phyloP scores from a whole-genome alignment of 2,329 filamentous ascomycete species.

The Volutella citrinella region DNA sequence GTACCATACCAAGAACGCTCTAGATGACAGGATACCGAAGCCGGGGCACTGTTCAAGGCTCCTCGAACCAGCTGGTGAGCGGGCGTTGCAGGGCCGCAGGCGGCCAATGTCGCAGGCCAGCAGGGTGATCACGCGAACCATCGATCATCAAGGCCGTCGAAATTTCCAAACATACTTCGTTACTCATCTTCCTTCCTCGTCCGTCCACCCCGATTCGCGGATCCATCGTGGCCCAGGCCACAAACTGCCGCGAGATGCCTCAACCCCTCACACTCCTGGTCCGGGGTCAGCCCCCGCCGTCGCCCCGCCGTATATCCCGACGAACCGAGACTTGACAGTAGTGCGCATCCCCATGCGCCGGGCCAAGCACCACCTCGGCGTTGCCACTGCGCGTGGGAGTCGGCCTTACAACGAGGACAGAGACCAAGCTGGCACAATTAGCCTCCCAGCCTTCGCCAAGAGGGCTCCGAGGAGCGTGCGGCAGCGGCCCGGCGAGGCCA shows the following conservation, averaged over 20 bases:
- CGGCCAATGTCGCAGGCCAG: slow-evolving; percentile 6
- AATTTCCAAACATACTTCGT: slow-evolving; percentile 96
- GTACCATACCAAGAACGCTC: too few species aligned
- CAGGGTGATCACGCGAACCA: slow-evolving; percentile 6
- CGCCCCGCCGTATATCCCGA: slow-evolving; percentile 55
- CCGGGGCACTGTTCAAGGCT: too few species aligned
- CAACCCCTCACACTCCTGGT: slow-evolving; percentile 67
- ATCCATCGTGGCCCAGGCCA: slow-evolving; percentile 65
- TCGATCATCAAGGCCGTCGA: slow-evolving; percentile 33
- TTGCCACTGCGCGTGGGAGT: slow-evolving; percentile 72
- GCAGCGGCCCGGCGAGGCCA: slow-evolving; percentile 56
- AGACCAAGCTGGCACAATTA: slow-evolving; percentile 90
- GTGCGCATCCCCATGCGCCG: slow-evolving; percentile 91
- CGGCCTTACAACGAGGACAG: slow-evolving; percentile 91
- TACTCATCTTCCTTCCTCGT: slow-evolving; percentile 90
- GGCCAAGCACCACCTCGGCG: slow-evolving; percentile 95
- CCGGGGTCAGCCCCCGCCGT: slow-evolving; percentile 54
- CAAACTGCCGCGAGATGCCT: slow-evolving; percentile 81
- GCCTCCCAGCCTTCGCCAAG: slow-evolving; percentile 89
- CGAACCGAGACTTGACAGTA: slow-evolving; percentile 76
- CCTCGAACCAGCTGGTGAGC: too few species aligned
- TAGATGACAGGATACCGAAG: too few species aligned
- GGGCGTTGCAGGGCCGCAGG: slow-evolving; percentile 10
- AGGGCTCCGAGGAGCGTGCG: slow-evolving; percentile 65
- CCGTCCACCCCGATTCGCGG: slow-evolving; percentile 81